Percentiles rank a stretch among this genome's conserved stretches.
phyloP scores from a whole-genome alignment of 306 rosid genomes.

The Arachis hypogaea region DNA sequence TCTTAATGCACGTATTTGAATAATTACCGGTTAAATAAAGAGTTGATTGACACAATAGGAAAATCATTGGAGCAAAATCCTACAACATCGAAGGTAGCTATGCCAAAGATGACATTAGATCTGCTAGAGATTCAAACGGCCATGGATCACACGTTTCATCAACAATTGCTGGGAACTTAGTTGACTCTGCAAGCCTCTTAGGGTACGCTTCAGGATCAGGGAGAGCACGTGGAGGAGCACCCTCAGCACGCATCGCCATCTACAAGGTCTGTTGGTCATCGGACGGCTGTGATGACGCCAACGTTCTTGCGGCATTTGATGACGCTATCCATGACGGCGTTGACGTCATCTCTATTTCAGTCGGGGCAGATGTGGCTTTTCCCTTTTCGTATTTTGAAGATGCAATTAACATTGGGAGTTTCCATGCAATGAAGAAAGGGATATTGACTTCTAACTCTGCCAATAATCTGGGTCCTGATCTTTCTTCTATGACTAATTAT shows the following conservation, averaged over 20 bases:
- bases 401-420: constrained; percentile 52
- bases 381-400: constrained; percentile 30
- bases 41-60: constrained; percentile 30
- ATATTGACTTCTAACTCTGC: constrained; percentile 55
- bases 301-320: constrained; percentile 50
- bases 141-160: constrained; percentile 65
- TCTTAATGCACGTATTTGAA: too few species aligned
- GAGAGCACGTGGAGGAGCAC: constrained; percentile 47
- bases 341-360: constrained; percentile 50
- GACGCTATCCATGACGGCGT: constrained; percentile 62
- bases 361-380: not conserved
- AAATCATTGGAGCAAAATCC: constrained; percentile 58
- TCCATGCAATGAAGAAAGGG: constrained; percentile 58
- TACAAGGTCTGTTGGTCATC: constrained; percentile 32
- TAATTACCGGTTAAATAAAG: too few species aligned
- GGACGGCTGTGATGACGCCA: not conserved
- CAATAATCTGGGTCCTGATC: constrained; percentile 41
- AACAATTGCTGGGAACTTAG: constrained; percentile 49
- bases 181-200: constrained; percentile 34
- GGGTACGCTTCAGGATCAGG: constrained; percentile 42
- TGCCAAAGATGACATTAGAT: not conserved
- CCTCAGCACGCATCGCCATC: constrained; percentile 45
- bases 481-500: constrained; percentile 20
- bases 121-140: constrained; percentile 47
- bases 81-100: not conserved